Percentiles rank a stretch among this genome's conserved stretches.
phyloP scores from a whole-genome alignment of 2,329 filamentous ascomycete species.

The Diaporthe australafricana region DNA sequence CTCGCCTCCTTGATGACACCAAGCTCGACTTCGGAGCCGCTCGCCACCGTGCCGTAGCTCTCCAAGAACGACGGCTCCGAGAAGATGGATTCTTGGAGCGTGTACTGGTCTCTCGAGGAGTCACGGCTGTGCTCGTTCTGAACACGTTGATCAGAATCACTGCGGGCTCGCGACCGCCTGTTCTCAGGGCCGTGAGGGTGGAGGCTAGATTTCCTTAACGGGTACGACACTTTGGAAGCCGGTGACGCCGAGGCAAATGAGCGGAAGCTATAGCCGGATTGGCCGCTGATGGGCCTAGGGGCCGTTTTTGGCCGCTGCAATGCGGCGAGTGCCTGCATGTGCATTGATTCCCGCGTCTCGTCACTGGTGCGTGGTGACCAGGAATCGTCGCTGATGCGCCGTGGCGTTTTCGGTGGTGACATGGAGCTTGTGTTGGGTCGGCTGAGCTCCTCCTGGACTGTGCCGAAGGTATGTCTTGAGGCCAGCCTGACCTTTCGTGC shows the following conservation, averaged over 20 bases:
- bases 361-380: constrained; percentile 43
- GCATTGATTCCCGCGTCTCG: constrained; percentile 38
- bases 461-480: constrained; percentile 33
- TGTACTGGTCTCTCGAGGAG: constrained; percentile 34
- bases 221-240: constrained; percentile 17
- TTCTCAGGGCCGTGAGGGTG: background rate
- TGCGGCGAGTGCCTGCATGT: constrained; percentile 32
- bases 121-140: constrained; percentile 27
- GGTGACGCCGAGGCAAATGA: constrained; percentile 30
- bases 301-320: constrained; percentile 21
- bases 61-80: constrained; percentile 32
- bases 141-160: background rate
- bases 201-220: constrained; percentile 30
- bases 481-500: constrained; percentile 31
- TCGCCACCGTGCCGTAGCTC: constrained; percentile 30
- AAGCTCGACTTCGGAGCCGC: background rate
- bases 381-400: constrained; percentile 14
- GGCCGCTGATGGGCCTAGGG: constrained; percentile 9
- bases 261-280: constrained; percentile 33
- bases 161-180: constrained; percentile 12
- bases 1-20: constrained; percentile 7
- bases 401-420: constrained; percentile 19
- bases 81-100: constrained; percentile 34
- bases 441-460: constrained; percentile 41
- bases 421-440: constrained; percentile 40